phyloP scores from a whole-genome alignment of 2,329 filamentous ascomycete genomes.

The Fusarium duplospermum region DNA sequence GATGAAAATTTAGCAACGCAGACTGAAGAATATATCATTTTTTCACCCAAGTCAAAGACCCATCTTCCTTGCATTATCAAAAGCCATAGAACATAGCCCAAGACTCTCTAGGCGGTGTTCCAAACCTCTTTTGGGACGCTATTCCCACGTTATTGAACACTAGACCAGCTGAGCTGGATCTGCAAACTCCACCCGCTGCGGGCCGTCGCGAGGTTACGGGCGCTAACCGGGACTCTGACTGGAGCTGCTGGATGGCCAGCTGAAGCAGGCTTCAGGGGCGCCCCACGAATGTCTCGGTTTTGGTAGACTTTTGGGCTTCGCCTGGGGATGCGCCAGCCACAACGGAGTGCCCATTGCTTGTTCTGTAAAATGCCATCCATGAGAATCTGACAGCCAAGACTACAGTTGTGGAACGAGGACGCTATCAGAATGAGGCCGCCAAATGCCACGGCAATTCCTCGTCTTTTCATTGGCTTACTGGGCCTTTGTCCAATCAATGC shows the following conservation, averaged over 20 bases:
- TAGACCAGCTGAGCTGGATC: background rate
- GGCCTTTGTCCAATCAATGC: no score
- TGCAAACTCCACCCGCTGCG: background rate
- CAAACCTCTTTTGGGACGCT: background rate
- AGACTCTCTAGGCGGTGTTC: background rate
- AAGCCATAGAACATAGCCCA: background rate
- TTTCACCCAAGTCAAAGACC: background rate
- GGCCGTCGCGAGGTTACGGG: background rate
- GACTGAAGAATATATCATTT: background rate
- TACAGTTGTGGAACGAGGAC: background rate
- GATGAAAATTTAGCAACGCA: background rate
- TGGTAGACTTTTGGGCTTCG: background rate
- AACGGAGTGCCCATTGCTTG: background rate
- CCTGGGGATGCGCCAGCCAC: background rate
- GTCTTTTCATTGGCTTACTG: background rate
- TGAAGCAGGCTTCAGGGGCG: background rate
- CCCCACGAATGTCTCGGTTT: background rate
- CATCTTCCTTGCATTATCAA: background rate
- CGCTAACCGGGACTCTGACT: background rate
- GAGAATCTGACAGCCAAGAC: background rate
- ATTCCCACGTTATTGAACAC: background rate
- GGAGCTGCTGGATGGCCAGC: background rate
- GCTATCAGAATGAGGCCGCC: background rate
- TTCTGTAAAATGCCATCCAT: background rate
- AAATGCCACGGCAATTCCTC: background rate